Conservation (phyloP, 2,329 filamentous ascomycete genomes). For the Bipolaris oryzae region DNA sequence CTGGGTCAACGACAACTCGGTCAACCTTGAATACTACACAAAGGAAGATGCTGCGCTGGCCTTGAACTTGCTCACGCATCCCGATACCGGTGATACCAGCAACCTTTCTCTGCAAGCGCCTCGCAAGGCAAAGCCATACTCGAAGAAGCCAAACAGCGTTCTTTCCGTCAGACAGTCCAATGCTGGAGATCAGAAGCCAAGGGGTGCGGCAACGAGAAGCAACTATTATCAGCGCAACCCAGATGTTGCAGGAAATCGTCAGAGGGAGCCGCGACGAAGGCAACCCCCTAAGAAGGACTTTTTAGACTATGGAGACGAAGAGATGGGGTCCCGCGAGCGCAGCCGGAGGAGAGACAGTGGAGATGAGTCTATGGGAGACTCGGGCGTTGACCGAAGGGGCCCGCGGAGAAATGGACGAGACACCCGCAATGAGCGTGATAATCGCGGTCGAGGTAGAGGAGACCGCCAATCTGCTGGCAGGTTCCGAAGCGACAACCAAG, state of each 20-base stretch:
- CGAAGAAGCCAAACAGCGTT: constrained; percentile 69
- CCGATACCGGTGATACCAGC: constrained; percentile 51
- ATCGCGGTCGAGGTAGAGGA: constrained; percentile 22
- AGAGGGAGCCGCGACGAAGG: constrained; percentile 62
- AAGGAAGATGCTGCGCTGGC: constrained; percentile 61
- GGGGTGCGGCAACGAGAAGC: constrained; percentile 78
- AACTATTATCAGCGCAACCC: constrained; percentile 92
- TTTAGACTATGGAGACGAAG: constrained; percentile 41
- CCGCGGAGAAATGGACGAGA: constrained; percentile 31
- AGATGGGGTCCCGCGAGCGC: constrained; percentile 25
- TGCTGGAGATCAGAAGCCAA: constrained; percentile 77
- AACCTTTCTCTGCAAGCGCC: constrained; percentile 62
- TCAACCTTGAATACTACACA: constrained; percentile 78
- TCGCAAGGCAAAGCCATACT: constrained; percentile 71
- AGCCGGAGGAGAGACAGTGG: constrained; percentile 55
- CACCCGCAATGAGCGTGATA: constrained; percentile 24
- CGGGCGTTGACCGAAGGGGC: constrained; percentile 32
- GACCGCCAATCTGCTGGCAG: constrained; percentile 19
- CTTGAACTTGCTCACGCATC: constrained; percentile 58
- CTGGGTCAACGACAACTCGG: constrained; percentile 94
- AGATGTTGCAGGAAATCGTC: constrained; percentile 73
- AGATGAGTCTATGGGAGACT: constrained; percentile 80
- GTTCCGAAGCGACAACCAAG: constrained; percentile 12
- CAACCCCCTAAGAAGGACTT: constrained; percentile 31
- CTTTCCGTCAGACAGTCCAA: constrained; percentile 78